Evolutionary conservation across 192 early-diverging fungal genomes (phyloP), one percentile per base, ranked within the genome.

Genomic region (Backusella luteola): DNA sequence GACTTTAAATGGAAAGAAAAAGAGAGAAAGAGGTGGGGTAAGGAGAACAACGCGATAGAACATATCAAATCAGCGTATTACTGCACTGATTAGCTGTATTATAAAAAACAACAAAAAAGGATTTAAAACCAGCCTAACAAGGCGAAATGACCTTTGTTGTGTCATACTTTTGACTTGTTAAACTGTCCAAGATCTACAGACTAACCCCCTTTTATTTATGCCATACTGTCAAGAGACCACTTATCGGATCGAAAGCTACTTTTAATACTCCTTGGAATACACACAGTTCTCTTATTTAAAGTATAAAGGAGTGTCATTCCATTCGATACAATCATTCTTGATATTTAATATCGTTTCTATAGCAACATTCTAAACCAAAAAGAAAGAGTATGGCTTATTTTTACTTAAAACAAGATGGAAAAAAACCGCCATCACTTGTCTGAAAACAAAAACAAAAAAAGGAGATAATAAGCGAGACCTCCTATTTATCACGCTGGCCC

Each of bases 141-240:
- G 56, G 56, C 56, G 56, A 63, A 63, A 63, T 63, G 56, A 63
- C 56, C 56, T 63, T 29, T 63, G 56, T 63, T 63, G 56, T 63
- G 56, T 63, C 56, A 63, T 63, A 63, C 56, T 63, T 63, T 63
- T 63, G 56, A 63, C 56, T 63, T 63, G 56, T 63, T 63, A 63
- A 63, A 63, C 56, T 63, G 11, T 63, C 56, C 56, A 63, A 63
- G 56, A 63, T 63, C 56, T 63, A 63, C 56, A 63, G 26, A 63
- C 56, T 63, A 63, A 14, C 56, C 56, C 56, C 56, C 15, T 63
- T 63, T 63, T 63, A 63, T 63, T 69, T 39, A 41, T 69, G 68
- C 68, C 68, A 69, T 41, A 38, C 68, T 69, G 68, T 69, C 68
- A 69, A 69, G n/a, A 69, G 68, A 69, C 68, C 68, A 63, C 46